These are phyloP conservation scores for Salinomyces thailandicus DNA, from an alignment of 2,329 filamentous ascomycete genomes.

Conservation along the genomic window DNA sequence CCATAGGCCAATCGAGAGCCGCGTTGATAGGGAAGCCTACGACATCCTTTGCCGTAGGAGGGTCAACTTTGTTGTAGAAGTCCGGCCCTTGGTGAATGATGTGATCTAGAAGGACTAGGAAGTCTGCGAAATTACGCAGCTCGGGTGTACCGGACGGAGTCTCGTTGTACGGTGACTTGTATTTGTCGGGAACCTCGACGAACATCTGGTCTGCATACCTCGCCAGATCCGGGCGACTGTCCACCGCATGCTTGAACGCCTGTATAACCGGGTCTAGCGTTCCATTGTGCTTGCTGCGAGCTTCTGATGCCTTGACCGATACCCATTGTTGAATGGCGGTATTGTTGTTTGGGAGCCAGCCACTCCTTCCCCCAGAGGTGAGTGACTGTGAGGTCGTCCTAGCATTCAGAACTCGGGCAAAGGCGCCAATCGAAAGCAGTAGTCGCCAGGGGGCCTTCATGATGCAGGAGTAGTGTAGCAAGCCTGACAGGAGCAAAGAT, in stretches of 20 bases:
- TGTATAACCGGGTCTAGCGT: background rate
- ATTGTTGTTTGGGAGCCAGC: background rate
- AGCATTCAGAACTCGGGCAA: too few species aligned
- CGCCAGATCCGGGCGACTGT: background rate
- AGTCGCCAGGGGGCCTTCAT: too few species aligned
- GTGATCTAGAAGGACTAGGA: background rate
- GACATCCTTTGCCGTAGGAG: background rate
- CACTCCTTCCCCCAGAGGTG: too few species aligned
- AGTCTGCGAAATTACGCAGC: background rate
- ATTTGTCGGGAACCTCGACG: background rate
- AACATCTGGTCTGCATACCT: background rate
- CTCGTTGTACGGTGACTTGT: background rate
- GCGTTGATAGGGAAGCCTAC: background rate
- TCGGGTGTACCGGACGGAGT: background rate
- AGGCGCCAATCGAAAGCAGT: too few species aligned
- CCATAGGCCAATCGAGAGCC: background rate
- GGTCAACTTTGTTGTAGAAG: background rate
- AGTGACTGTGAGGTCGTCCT: too few species aligned
- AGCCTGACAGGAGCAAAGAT: too few species aligned
- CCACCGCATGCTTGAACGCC: background rate
- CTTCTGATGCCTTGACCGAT: background rate
- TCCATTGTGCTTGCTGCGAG: background rate
- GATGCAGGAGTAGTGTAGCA: too few species aligned
- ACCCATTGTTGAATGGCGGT: background rate
- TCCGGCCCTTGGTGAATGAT: background rate